A percentile compares a stretch with the other conserved stretches of the same genome.
Evolutionary conservation across 2,329 filamentous ascomycete species (phyloP).

Genomic region (Pezicula carpinea): DNA sequence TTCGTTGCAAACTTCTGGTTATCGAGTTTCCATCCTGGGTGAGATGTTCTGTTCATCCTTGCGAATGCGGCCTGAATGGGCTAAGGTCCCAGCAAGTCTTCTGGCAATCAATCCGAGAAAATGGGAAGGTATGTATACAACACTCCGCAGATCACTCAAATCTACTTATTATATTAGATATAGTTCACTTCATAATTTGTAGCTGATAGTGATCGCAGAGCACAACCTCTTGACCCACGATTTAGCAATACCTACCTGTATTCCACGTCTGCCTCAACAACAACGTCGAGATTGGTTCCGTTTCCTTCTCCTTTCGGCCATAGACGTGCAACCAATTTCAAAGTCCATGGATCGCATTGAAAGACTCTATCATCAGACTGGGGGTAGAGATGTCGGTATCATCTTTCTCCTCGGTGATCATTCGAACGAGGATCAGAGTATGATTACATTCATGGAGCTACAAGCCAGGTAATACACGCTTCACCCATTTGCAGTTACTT

Average conservation of each 20-base stretch:
- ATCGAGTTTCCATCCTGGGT: too few species aligned
- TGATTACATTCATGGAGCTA: conserved; percentile 21
- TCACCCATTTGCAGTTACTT: background rate
- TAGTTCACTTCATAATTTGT: background rate
- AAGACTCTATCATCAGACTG: conserved; percentile 26
- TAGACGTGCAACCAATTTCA: conserved; percentile 14
- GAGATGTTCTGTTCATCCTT: conserved; percentile 29
- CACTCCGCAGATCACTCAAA: background rate
- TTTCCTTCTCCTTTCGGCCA: conserved; percentile 24
- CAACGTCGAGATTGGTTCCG: conserved; percentile 14
- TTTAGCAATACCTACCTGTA: conserved; percentile 20
- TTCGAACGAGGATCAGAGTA: conserved; percentile 14
- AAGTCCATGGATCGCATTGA: conserved; percentile 24
- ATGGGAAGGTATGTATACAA: conserved; percentile 27
- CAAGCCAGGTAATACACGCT: conserved; percentile 21
- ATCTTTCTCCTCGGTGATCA: conserved; percentile 27
- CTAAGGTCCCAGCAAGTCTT: conserved; percentile 20
- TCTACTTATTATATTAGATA: conserved; percentile 4
- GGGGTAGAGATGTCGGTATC: conserved; percentile 25
- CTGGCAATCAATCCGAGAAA: conserved; percentile 16
- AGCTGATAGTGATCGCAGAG: conserved; percentile 13
- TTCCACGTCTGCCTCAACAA: conserved; percentile 8
- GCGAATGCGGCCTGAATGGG: conserved; percentile 26
- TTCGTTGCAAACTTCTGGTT: background rate
- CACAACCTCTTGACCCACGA: conserved; percentile 23